Evolutionary conservation across 306 rosid species (phyloP).

Genomic region (Calophaca sinica): DNA sequence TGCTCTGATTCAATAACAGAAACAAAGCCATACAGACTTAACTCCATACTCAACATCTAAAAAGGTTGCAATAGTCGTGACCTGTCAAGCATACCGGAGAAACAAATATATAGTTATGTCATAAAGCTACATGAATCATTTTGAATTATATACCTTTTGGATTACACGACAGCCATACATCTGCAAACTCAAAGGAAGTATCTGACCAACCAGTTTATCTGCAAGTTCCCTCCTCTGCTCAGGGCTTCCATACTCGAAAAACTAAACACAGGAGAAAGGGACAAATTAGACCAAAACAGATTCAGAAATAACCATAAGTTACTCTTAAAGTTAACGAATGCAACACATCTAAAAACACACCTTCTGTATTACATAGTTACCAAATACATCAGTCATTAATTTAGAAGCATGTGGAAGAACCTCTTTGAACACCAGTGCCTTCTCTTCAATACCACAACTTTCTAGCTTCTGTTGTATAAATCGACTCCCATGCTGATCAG

Average conservation of each 20-base stretch:
- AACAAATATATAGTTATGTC: slow-evolving; percentile 31
- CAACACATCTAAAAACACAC: slow-evolving; percentile 38
- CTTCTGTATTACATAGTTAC: slow-evolving; percentile 66
- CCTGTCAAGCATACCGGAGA: slow-evolving; percentile 26
- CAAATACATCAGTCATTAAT: slow-evolving; percentile 66
- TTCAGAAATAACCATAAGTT: slow-evolving; percentile 11
- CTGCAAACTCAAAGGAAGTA: slow-evolving; percentile 64
- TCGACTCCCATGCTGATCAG: slow-evolving; percentile 72
- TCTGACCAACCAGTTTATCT: slow-evolving; percentile 53
- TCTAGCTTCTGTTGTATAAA: slow-evolving; percentile 69
- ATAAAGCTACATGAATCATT: slow-evolving; percentile 19
- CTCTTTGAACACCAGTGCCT: slow-evolving; percentile 61
- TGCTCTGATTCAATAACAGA: slow-evolving; percentile 4
- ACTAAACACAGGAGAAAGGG: slow-evolving; percentile 45
- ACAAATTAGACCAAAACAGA: slow-evolving; percentile 21
- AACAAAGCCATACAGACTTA: slow-evolving; percentile 12
- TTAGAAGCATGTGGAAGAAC: slow-evolving; percentile 61
- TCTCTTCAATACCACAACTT: slow-evolving; percentile 53
- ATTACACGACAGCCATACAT: slow-evolving; percentile 70
- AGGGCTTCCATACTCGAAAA: slow-evolving; percentile 62
- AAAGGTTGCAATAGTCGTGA: slow-evolving; percentile 22
- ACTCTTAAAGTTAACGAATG: slow-evolving; percentile 15
- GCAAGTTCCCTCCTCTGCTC: slow-evolving; percentile 60
- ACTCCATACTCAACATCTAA: slow-evolving; percentile 11
- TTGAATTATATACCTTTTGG: slow-evolving; percentile 53